Base-by-base conservation (phyloP, 495 filamentous ascomycete genomes). In the Xylaria bambusicola region DNA sequence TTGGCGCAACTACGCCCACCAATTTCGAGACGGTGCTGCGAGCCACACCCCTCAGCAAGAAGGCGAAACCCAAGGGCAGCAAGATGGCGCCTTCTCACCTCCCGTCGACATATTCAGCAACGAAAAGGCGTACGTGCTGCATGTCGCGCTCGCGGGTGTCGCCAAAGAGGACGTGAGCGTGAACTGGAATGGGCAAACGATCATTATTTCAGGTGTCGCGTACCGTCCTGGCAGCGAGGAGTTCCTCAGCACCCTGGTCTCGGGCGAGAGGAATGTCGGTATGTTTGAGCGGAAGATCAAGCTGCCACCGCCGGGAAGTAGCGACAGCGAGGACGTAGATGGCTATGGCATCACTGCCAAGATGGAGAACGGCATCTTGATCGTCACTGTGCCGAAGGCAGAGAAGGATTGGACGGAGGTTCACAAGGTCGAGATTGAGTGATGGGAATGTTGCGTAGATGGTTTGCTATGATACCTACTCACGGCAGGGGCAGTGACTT, bases 131-230 rank as follows among this genome's bases (percentile, higher is more conserved):
- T 92, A 82, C 67, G 75, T 88, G 12, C 69, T 93, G 20, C 89
- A 93, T 66, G 71, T 90, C 41, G 87, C 89, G 1, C 73, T 93
- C 0, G 87, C 91, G 1, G 91, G 91, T 17, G 89, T 87, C 6
- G 85, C 85, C 73, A 92, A 90, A 67, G 81, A 88, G 60, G 89
- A 95, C 67, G 76, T 93, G 15, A 87, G 80, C 47, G 84, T 95
- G 35, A 85, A 85, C 70, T 95, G 86, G 75, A 86, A 93, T 65
- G 77, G 82, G 2, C 84, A 90, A 6, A 84, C 86, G 67, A 70
- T 95, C 41, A 81, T 77, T 54, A 74, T 95, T 48, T 80, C 84
- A 0, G 91, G 91, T 17, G 84, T 92, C 5, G 78, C 91, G 23
- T 80, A 91, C 64, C 79, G 88, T 2, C 85, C 83, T 9, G 88